phyloP scores from a whole-genome alignment of 2,329 filamentous ascomycete species.

The Phyllosticta ampelicida region DNA sequence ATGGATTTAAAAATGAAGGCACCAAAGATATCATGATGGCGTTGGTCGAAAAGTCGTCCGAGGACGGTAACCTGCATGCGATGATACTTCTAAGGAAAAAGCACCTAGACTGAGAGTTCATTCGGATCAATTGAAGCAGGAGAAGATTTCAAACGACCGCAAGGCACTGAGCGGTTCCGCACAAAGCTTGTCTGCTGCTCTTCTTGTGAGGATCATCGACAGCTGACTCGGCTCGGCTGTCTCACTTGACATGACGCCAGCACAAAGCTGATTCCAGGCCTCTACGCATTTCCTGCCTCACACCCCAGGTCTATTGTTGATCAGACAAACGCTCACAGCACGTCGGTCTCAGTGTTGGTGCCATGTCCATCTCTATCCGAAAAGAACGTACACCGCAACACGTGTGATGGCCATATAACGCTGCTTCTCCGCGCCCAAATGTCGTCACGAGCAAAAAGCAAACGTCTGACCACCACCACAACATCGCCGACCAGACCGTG shows the following conservation, averaged over 20 bases:
- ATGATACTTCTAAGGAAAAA: not conserved
- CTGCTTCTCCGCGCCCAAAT: not conserved
- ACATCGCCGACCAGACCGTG: not conserved
- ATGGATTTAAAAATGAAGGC: not conserved
- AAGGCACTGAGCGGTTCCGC: too few relatives aligned
- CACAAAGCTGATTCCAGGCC: too few relatives aligned
- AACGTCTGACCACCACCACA: not conserved
- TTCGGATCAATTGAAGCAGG: not conserved
- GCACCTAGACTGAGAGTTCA: not conserved
- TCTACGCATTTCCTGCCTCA: too few relatives aligned
- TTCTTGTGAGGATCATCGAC: too few relatives aligned
- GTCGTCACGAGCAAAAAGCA: not conserved
- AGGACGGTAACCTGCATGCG: not conserved
- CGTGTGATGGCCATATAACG: not conserved
- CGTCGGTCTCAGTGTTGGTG: not conserved
- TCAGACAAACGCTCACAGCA: not conserved
- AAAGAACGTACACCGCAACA: not conserved
- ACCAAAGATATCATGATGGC: not conserved
- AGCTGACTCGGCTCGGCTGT: too few relatives aligned
- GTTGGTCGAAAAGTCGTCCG: not conserved
- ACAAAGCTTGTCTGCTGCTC: too few relatives aligned
- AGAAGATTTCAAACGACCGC: not conserved
- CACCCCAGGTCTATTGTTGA: not conserved
- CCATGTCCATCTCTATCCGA: not conserved
- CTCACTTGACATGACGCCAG: too few relatives aligned